phyloP scores from a whole-genome alignment of 208 protist genomes.

The Wallacemonas sp. region DNA sequence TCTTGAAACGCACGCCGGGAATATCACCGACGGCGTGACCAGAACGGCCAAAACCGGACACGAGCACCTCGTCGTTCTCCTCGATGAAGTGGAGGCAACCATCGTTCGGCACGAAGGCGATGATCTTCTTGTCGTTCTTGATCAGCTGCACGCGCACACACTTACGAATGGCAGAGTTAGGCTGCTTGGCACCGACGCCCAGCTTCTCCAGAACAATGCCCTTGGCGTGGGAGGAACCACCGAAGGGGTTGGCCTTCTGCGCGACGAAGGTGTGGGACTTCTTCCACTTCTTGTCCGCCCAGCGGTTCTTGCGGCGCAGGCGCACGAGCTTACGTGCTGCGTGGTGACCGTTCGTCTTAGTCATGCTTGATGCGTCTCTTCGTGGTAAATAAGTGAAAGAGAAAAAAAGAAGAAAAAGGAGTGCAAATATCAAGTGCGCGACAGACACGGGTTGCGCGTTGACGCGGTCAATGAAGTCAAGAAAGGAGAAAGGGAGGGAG shows the following conservation, averaged over 20 bases:
- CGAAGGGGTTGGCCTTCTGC: constrained; percentile 98
- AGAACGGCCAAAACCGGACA: constrained; percentile 98
- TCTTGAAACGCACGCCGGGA: constrained; percentile 99
- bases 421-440: neutral
- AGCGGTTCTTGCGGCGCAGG: constrained; percentile 93
- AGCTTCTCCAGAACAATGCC: constrained; percentile 99
- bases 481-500: too few relatives aligned
- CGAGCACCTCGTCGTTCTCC: constrained; percentile 99
- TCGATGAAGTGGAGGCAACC: constrained; percentile 99
- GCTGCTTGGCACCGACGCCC: constrained; percentile 99
- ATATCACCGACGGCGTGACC: constrained; percentile 99
- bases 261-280: constrained; percentile 95
- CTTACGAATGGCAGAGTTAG: constrained; percentile 99
- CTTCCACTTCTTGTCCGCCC: constrained; percentile 99
- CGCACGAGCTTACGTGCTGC: constrained; percentile 96
- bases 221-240: constrained; percentile 98
- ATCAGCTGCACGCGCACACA: constrained; percentile 99
- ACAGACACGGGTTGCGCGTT: too few relatives aligned
- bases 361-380: constrained; percentile 4
- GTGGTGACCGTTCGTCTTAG: constrained; percentile 26
- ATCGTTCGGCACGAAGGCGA: constrained; percentile 99
- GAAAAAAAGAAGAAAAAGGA: constrained; percentile 2
- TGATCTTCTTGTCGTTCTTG: constrained; percentile 99
- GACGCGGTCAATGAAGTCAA: too few relatives aligned
- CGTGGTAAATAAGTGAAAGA: neutral